Evolutionary conservation across 1,139 yeast species (phyloP), one percentile per base, ranked within the genome.

Genomic region (Keqinozyma sinolaborantium): DNA sequence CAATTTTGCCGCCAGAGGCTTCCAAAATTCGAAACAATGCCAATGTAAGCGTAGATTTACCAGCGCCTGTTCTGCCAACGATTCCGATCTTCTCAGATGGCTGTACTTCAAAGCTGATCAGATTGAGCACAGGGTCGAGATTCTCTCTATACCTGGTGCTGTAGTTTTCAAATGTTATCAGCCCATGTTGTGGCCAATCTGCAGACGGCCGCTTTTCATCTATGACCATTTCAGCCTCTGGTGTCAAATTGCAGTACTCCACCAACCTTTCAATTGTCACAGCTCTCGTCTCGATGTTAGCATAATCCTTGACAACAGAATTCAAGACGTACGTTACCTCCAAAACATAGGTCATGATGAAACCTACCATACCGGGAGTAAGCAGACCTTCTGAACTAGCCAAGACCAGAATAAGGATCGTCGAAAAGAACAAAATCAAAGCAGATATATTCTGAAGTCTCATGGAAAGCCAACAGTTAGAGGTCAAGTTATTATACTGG

Each of bases 21-120:
- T 64, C 70, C 26, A 64, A 54, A 9, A 64, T 59, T 21, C 70
- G 50, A 50, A 63, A 64, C 10, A 64, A 43, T 1, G 70, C 68
- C 35, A 63, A 48, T 2, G 69, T 56, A 23, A 64, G 50, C 0
- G 68, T 55, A 4, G 67, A 60, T 36, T 64, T 64, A 4, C 70
- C 70, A 3, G 70, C 69, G 6, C 70, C 70, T 3, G 70, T 64
- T 42, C 70, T 47, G n/a, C 70, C 70, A 23, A 63, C 69, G 36
- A 64, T 58, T 12, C 70, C 70, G 28, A 64, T 45, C 40, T 64
- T 64, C 36, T 64, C 69, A 3, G 53, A 41, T 4, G 63, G 53
- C 31, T 52, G 49, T 31, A 64, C 56, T 14, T 48, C 47, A 14
- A 61, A 30, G 23, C 39, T 38, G 25, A 64, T 48, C 24, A 55